A percentile compares a stretch with the other conserved stretches of the same genome.
Evolutionary conservation across 78 protist genomes (phyloP).

Genomic region (Fonticula alba): DNA sequence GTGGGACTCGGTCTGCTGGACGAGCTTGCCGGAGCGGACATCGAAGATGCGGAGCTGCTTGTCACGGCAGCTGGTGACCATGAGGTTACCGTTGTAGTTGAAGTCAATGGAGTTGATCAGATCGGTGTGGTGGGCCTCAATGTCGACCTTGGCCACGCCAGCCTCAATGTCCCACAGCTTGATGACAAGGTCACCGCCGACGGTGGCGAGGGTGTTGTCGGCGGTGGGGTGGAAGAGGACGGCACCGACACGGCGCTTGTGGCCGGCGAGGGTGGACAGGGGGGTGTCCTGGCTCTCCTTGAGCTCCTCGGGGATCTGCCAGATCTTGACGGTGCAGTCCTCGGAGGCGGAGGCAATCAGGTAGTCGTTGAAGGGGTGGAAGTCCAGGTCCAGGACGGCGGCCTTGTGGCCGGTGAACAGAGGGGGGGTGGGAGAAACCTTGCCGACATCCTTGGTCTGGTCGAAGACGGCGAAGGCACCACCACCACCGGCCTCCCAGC

Average conservation of each 20-base stretch:
- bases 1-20: background rate
- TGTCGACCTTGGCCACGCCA: constrained; percentile 21
- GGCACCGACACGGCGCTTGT: constrained; percentile 66
- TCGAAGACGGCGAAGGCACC: constrained; percentile 61
- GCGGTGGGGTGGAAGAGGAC: constrained; percentile 73
- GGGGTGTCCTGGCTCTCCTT: constrained; percentile 23
- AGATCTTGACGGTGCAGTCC: constrained; percentile 69
- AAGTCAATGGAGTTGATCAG: constrained; percentile 51
- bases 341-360: constrained; percentile 79
- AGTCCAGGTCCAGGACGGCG: constrained; percentile 71
- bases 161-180: constrained; percentile 73
- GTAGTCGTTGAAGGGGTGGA: constrained; percentile 82
- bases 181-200: constrained; percentile 30
- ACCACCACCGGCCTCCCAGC: constrained; percentile 77
- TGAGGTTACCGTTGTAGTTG: constrained; percentile 64
- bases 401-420: constrained; percentile 63
- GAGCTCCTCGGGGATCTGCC: constrained; percentile 78
- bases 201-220: constrained; percentile 60
- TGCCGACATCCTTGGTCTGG: background rate
- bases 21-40: constrained; percentile 38
- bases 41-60: constrained; percentile 76
- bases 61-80: constrained; percentile 71
- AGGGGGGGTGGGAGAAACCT: too few species aligned
- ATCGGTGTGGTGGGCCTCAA: constrained; percentile 39
- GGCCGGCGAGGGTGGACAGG: constrained; percentile 57